Evolutionary conservation across 352 stramenopile genomes (phyloP).

Genomic region (Phytophthora idaei): DNA sequence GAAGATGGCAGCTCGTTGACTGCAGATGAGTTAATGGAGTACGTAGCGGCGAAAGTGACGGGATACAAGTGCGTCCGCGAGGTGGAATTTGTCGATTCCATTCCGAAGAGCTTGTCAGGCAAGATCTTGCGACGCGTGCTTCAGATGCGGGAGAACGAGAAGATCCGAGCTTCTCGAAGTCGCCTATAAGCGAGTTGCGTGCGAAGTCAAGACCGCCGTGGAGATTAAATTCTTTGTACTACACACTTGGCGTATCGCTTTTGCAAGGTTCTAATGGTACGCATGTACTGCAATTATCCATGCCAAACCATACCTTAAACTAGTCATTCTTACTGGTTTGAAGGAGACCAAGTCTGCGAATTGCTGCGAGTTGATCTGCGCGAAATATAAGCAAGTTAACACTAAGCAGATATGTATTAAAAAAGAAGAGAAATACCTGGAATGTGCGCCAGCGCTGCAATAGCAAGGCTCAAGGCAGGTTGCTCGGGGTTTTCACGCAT

Average conservation of each 20-base stretch:
- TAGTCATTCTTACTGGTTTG: not conserved
- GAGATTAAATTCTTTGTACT: too few relatives aligned
- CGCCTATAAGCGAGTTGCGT: conserved; percentile 13
- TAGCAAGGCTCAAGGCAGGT: conserved; percentile 68
- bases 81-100: conserved; percentile 86
- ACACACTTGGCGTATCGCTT: too few relatives aligned
- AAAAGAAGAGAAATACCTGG: conserved; percentile 26
- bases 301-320: too few relatives aligned
- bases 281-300: too few relatives aligned
- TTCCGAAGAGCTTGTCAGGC: conserved; percentile 89
- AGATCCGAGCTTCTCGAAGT: conserved; percentile 38
- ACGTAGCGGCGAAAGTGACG: conserved; percentile 80
- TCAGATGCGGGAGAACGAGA: conserved; percentile 50
- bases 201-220: not conserved
- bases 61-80: conserved; percentile 88
- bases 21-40: conserved; percentile 51
- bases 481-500: conserved; percentile 55
- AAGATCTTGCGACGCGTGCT: conserved; percentile 91
- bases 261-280: too few relatives aligned
- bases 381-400: not conserved
- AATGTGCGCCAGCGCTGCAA: conserved; percentile 70
- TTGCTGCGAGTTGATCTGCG: conserved; percentile 26
- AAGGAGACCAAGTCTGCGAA: conserved; percentile 22
- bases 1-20: conserved; percentile 39
- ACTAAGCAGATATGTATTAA: not conserved